Base-by-base conservation (phyloP, 495 filamentous ascomycete species). In the Cladorrhinum samala region DNA sequence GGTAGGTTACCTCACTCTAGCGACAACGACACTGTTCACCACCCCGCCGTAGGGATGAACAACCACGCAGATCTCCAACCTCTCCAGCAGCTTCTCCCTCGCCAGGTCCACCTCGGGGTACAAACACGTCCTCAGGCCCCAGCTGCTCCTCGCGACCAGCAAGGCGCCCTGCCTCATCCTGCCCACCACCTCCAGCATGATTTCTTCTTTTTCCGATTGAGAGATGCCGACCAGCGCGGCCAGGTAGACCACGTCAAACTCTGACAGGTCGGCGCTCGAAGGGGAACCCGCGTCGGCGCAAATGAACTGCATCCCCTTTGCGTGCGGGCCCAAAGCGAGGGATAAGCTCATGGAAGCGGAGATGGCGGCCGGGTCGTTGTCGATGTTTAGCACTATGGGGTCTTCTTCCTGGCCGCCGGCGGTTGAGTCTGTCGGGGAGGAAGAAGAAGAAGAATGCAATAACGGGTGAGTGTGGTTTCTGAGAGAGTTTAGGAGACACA, bases 21-120 rank as follows among this genome's bases (percentile, higher is more conserved):
- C 58, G 7, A 68, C 59, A 45, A 68, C 52, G 2, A 66, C 63
- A 41, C 60, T 64, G 40, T 68, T 68, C 2, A 68, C 63, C 24
- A 68, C 65, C 50, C 62, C 56, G 1, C 50, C 52, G 19, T 59
- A 59, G 24, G 65, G 65, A 37, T 68, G 63, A 11, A 66, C 50
- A 13, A 63, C 62, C 0, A 63, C 55, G 7, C 60, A 63, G 2
- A 50, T 47, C 56, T 68, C 55, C 16, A 68, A 25, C 21, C 38
- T 16, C 19, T 50, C 7, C 23, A 57, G 38, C 36, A 68, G 20
- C 2, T 41, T 30, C 16, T 53, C 54, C 2, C 56, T 64, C 1
- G 58, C 53, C 1, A 66, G 49, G 20, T 62, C 61, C 7, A 68
- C 60, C 46, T 66, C 63, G 2, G 60, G 60, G 37, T 68, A 68